Base-by-base conservation (phyloP, 768 basidiomycete species). In the Boletus speciosus region DNA sequence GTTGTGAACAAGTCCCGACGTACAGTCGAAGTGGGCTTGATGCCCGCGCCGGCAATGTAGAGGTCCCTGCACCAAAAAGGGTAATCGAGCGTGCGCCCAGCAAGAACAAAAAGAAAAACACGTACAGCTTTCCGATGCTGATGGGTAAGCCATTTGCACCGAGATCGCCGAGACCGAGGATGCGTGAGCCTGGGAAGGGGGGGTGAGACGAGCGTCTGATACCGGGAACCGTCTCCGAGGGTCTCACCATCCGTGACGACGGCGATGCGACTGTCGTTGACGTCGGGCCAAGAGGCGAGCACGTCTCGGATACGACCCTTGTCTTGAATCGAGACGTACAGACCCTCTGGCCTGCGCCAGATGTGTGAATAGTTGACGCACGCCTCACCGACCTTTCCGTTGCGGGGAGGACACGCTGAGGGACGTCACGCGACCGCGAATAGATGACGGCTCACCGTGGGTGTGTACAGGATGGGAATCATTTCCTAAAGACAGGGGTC, bases 391-490 rank as follows among this genome's bases (percentile, higher is more conserved):
- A 83, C 81, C 81, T 58, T 3, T 45, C 4, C 6, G 1, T 7
- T 15, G 12, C 9, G 41, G 8, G 34, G 2, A 7, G 10, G 40
- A n/a, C 14, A 79, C 15, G 58, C 31, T 54, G 31, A 54, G 49
- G 27, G 31, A 43, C 19, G 48, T 60, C 58, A 51, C 39, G 35
- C 55, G 63, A 59, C 54, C 11, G 15, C 23, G 16, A 41, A 14
- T 3, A 4, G 43, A 37, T 3, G 44, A 12, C 19, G 25, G 48
- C 66, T 59, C 44, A 86, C 86, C 54, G 86, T 88, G 5, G 88
- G 88, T 6, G 88, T 90, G 69, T 90, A 90, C 25, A 90, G 70
- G 55, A 90, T 80, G 14, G 88, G 88, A 21, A 83, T 74, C 38
- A 87, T 73, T 69, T 85, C 76, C 73, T 76, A 42, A 9, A 36